Conservation (phyloP, 306 rosid genomes). For the Prunus mira region DNA sequence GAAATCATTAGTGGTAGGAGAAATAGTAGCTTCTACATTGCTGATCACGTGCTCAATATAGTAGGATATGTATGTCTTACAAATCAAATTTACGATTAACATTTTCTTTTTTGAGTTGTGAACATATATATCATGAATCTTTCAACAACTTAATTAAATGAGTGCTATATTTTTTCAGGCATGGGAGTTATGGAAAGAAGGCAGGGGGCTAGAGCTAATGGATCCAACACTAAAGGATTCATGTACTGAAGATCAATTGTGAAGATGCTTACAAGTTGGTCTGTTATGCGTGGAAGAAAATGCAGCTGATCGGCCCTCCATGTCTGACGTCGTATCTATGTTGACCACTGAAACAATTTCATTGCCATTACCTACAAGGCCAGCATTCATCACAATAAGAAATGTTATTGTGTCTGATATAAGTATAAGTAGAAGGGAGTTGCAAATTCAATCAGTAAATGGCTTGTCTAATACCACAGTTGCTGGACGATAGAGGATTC, state of each 20-base stretch:
- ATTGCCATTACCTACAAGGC: background rate
- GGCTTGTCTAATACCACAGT: background rate
- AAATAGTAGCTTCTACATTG: slow-evolving; percentile 1
- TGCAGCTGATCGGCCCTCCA: background rate
- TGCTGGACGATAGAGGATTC: background rate
- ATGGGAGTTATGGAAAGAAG: slow-evolving; percentile 12
- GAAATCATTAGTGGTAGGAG: background rate
- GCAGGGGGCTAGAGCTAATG: background rate
- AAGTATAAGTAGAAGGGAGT: background rate
- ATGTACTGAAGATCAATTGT: background rate
- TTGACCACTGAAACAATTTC: background rate
- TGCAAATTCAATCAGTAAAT: background rate
- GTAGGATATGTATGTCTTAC: slow-evolving; percentile 1
- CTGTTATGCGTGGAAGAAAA: slow-evolving; percentile 10
- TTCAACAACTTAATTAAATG: no score
- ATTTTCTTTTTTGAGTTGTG: background rate
- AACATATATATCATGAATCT: no score
- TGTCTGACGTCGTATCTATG: background rate
- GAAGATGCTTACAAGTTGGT: slow-evolving; percentile 11
- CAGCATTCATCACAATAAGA: background rate
- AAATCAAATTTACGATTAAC: background rate
- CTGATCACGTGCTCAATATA: background rate
- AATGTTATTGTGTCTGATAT: background rate
- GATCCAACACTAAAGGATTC: background rate
- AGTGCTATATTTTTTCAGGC: background rate